These are phyloP conservation scores for Curvularia eragrostidis DNA, from an alignment of 2,329 filamentous ascomycete species.

Conservation along the genomic window DNA sequence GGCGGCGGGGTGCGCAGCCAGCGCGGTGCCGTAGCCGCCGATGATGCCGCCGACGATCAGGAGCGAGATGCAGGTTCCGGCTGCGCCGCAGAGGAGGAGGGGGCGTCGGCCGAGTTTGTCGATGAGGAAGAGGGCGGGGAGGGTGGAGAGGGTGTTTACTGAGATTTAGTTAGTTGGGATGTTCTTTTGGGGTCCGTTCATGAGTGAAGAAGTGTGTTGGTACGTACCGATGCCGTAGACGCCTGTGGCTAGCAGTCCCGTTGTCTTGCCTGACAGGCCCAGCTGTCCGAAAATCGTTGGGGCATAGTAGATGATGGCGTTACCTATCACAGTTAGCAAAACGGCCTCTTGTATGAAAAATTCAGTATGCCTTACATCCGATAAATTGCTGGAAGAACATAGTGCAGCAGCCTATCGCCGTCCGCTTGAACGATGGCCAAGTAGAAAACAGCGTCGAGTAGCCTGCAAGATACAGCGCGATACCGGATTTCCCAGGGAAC, in stretches of 20 bases:
- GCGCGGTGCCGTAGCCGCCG: constrained; percentile 65
- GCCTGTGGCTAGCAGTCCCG: constrained; percentile 81
- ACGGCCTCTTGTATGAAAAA: neutral
- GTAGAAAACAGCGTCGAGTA: constrained; percentile 57
- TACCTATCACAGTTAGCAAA: neutral
- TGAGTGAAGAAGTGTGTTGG: too few relatives aligned
- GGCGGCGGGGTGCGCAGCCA: constrained; percentile 63
- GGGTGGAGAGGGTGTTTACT: constrained; percentile 64
- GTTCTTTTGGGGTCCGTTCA: too few relatives aligned
- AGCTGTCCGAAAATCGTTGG: constrained; percentile 79
- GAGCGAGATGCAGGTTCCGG: constrained; percentile 74
- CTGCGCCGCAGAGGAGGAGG: constrained; percentile 66
- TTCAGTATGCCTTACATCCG: constrained; percentile 63
- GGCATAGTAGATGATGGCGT: constrained; percentile 77
- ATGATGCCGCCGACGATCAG: constrained; percentile 74
- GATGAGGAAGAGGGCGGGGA: constrained; percentile 70
- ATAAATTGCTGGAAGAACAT: constrained; percentile 64
- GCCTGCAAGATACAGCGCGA: constrained; percentile 65
- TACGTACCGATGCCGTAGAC: constrained; percentile 54
- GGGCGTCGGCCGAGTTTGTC: constrained; percentile 69
- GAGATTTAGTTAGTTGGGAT: too few relatives aligned
- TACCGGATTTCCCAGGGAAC: constrained; percentile 40
- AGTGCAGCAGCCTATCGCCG: constrained; percentile 40
- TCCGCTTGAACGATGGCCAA: constrained; percentile 52
- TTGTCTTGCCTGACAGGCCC: constrained; percentile 62